phyloP scores from a whole-genome alignment of 495 filamentous ascomycete genomes.

The Thozetella sp. region DNA sequence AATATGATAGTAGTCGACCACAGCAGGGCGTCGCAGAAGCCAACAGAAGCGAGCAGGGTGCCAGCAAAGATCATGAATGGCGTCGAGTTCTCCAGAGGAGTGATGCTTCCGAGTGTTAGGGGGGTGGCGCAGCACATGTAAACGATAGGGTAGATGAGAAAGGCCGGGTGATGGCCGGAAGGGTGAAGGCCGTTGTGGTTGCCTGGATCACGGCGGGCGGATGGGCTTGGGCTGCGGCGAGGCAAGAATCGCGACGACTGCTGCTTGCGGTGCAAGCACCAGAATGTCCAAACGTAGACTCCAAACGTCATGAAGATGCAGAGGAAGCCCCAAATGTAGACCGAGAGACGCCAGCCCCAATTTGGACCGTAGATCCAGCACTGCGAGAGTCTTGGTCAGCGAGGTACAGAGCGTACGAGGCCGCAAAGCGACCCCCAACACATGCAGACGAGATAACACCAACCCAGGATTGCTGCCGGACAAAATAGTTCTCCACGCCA shows the following conservation, averaged over 20 bases:
- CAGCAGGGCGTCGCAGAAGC: constrained; percentile 65
- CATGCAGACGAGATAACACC: constrained; percentile 10
- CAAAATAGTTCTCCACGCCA: constrained; percentile 42
- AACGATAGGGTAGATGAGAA: constrained; percentile 67
- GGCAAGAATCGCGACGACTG: constrained; percentile 9
- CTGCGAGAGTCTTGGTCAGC: constrained; percentile 25
- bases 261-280: constrained; percentile 43
- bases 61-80: constrained; percentile 58
- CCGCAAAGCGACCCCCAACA: constrained; percentile 3
- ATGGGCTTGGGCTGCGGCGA: constrained; percentile 5
- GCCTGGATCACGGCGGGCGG: neutral
- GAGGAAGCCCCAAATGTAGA: constrained; percentile 74
- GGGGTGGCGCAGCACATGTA: constrained; percentile 69
- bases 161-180: constrained; percentile 57
- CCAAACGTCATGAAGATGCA: constrained; percentile 60
- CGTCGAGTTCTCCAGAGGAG: constrained; percentile 10
- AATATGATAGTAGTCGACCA: constrained; percentile 63
- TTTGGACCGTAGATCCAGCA: constrained; percentile 66
- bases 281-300: constrained; percentile 61
- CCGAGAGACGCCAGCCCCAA: constrained; percentile 59
- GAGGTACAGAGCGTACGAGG: neutral
- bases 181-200: constrained; percentile 2
- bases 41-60: constrained; percentile 65
- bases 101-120: constrained; percentile 64
- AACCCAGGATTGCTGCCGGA: constrained; percentile 61